Conservation (phyloP, 257 asterid species). For the Craterostigma plantagineum region DNA sequence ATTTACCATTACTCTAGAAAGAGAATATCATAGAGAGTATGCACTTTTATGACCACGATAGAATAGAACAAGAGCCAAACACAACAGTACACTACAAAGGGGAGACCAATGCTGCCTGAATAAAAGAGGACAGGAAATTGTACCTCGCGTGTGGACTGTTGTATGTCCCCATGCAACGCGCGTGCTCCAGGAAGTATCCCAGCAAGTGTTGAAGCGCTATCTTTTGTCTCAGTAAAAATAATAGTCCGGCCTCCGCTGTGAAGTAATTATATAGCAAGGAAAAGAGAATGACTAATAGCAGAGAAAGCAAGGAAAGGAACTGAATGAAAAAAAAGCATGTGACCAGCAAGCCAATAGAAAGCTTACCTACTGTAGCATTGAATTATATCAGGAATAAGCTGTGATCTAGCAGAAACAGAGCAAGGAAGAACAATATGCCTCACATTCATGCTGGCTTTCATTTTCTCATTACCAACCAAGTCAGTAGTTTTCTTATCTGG, state of each 20-base stretch:
- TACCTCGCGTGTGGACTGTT: conserved; percentile 94
- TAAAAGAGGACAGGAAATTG: not conserved
- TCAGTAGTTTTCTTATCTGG: conserved; percentile 72
- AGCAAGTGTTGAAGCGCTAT: conserved; percentile 74
- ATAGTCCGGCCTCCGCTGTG: conserved; percentile 88
- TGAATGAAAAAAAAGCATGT: not conserved
- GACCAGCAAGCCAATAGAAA: not conserved
- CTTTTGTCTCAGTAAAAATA: conserved; percentile 87
- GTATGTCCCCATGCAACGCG: conserved; percentile 96
- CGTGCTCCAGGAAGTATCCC: conserved; percentile 90
- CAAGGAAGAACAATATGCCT: conserved; percentile 89
- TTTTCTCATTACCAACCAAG: conserved; percentile 90
- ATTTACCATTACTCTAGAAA: no score
- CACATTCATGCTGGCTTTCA: conserved; percentile 89
- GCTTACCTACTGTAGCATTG: conserved; percentile 85
- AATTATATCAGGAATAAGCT: conserved; percentile 89
- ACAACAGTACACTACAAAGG: not conserved
- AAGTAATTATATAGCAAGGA: conserved; percentile 1
- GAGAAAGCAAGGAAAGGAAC: not conserved
- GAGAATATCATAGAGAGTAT: no score
- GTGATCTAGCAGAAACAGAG: conserved; percentile 67
- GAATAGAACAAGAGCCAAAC: no score
- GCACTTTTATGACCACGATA: no score
- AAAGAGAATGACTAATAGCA: conserved; percentile 1
- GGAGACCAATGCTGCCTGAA: no score